Percentiles rank a stretch among this genome's conserved stretches.
phyloP scores from a whole-genome alignment of 169 alveolate genomes.

The Hammondia hammondi region DNA sequence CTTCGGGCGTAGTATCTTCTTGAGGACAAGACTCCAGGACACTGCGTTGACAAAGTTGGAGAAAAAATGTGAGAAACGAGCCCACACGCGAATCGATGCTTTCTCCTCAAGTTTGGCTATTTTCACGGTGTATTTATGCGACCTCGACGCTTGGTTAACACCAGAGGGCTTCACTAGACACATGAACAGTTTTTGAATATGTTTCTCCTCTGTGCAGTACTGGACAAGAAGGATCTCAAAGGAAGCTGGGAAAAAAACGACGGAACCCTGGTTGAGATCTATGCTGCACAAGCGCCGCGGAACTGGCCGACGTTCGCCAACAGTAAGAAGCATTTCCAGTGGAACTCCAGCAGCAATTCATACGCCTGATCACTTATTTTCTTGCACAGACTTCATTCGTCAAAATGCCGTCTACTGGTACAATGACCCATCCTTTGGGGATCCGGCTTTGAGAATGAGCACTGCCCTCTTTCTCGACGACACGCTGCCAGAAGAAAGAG shows the following conservation, averaged over 20 bases:
- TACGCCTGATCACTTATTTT: neutral
- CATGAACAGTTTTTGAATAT: too few relatives aligned
- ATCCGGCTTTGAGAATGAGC: constrained; percentile 70
- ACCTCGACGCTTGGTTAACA: too few relatives aligned
- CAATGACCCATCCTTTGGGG: constrained; percentile 74
- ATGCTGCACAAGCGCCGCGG: constrained; percentile 33
- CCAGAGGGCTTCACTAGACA: neutral
- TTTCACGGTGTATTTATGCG: too few relatives aligned
- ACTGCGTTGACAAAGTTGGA: constrained; percentile 50
- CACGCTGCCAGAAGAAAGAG: constrained; percentile 73
- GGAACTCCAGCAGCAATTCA: neutral
- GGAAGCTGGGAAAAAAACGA: constrained; percentile 79
- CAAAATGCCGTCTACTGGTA: constrained; percentile 73
- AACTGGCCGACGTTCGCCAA: constrained; percentile 43
- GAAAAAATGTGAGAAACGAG: constrained; percentile 23
- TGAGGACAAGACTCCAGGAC: constrained; percentile 73
- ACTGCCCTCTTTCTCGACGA: constrained; percentile 76
- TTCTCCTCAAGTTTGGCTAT: neutral
- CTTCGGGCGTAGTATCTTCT: constrained; percentile 73
- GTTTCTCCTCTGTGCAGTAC: neutral
- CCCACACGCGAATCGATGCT: neutral
- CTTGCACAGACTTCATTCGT: constrained; percentile 35
- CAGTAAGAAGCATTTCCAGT: neutral
- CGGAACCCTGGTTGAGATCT: constrained; percentile 71
- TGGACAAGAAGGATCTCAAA: constrained; percentile 70